These are phyloP conservation scores for Amanita rubescens DNA, from an alignment of 768 basidiomycete species.

Conservation along the genomic window DNA sequence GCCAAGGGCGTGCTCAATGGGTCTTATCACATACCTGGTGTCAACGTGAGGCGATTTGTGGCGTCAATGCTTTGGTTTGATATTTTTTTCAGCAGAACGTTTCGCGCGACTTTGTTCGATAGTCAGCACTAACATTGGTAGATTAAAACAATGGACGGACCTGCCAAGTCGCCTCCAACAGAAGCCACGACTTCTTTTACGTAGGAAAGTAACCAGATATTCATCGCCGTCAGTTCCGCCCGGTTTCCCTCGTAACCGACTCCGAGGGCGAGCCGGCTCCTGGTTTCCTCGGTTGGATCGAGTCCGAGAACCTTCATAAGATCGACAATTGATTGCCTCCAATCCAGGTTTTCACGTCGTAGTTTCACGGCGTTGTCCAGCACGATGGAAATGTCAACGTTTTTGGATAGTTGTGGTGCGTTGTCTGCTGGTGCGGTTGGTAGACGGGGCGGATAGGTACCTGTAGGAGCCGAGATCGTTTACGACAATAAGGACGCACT, in stretches of 20 bases:
- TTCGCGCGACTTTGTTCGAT: background rate
- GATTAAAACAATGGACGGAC: background rate
- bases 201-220: background rate
- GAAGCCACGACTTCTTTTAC: background rate
- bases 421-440: background rate
- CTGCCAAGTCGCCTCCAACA: background rate
- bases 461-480: background rate
- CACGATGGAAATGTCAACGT: background rate
- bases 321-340: constrained; percentile 4
- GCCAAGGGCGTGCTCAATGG: background rate
- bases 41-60: too few relatives aligned
- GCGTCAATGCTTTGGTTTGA: background rate
- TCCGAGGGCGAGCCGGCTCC: background rate
- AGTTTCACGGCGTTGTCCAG: background rate
- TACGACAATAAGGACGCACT: background rate
- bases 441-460: background rate
- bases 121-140: background rate
- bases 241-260: background rate
- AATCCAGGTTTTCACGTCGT: background rate
- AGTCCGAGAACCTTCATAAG: constrained; percentile 1
- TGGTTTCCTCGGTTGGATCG: background rate
- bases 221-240: background rate
- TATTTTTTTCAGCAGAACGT: background rate
- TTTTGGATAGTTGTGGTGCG: background rate
- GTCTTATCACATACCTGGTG: background rate